Evolutionary conservation across 345 rosid species (phyloP).

Genomic region (Iberis pinnata): DNA sequence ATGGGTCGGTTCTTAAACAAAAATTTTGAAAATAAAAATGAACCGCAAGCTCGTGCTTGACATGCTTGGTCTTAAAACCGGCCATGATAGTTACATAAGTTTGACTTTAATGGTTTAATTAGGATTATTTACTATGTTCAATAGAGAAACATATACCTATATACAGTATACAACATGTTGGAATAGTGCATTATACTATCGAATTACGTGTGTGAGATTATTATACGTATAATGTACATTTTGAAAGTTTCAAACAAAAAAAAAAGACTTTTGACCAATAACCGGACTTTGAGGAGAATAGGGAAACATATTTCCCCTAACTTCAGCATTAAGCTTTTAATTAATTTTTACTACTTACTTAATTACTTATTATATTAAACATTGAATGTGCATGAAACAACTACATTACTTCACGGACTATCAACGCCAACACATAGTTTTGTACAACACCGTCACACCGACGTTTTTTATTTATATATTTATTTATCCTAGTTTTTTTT

Average conservation of each 20-base stretch:
- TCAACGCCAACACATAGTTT: slow-evolving; percentile 27
- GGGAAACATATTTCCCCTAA: slow-evolving; percentile 33
- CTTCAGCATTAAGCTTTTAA: slow-evolving; percentile 28
- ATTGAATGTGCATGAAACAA: slow-evolving; percentile 19
- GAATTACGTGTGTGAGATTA: slow-evolving; percentile 18
- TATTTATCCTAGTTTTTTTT: slow-evolving; percentile 20
- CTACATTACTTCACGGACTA: slow-evolving; percentile 25
- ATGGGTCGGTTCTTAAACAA: too few relatives aligned
- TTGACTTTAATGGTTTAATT: slow-evolving; percentile 1
- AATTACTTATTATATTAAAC: too few relatives aligned
- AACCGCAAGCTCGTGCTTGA: too few relatives aligned
- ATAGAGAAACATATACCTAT: slow-evolving; percentile 1
- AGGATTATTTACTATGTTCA: slow-evolving; percentile 5
- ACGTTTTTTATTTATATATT: slow-evolving; percentile 1
- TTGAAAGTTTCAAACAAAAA: slow-evolving; percentile 22
- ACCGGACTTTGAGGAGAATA: slow-evolving; percentile 31
- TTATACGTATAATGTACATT: too few relatives aligned
- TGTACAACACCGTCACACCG: slow-evolving; percentile 31
- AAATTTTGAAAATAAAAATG: too few relatives aligned
- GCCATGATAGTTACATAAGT: not conserved
- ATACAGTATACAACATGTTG: slow-evolving; percentile 14
- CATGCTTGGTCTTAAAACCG: too few relatives aligned
- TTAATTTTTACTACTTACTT: too few relatives aligned
- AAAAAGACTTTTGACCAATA: slow-evolving; percentile 23
- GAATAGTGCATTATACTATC: slow-evolving; percentile 18